Conservation (phyloP, 768 basidiomycete genomes). For the Termitomyces titanicus region DNA sequence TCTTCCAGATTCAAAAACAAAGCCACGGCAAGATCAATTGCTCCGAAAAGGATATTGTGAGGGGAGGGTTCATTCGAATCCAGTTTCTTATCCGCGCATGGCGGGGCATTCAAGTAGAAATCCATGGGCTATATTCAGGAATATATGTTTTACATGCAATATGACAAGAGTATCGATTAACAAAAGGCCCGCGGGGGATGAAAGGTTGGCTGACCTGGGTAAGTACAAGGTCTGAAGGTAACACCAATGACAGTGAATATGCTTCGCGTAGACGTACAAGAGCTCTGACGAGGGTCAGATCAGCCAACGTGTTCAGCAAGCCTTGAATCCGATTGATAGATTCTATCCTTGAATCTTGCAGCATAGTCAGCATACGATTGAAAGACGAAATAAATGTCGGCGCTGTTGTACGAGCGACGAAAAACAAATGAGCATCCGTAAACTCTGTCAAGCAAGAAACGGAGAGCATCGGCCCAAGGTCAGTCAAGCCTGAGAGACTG, state of each 20-base stretch:
- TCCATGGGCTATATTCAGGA: conserved; percentile 43
- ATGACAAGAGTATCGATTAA: conserved; percentile 18
- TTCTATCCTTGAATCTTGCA: conserved; percentile 4
- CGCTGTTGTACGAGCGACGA: conserved; percentile 32
- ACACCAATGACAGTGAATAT: conserved; percentile 22
- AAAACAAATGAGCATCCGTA: conserved; percentile 27
- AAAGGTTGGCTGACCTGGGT: conserved; percentile 38
- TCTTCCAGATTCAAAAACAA: conserved; percentile 34
- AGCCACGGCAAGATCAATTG: conserved; percentile 37
- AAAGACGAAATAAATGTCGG: conserved; percentile 28
- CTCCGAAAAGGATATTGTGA: conserved; percentile 36
- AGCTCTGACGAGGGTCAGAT: conserved; percentile 13
- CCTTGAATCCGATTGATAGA: conserved; percentile 7
- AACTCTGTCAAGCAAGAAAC: conserved; percentile 11
- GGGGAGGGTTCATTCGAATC: conserved; percentile 18
- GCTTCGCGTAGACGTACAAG: conserved; percentile 18
- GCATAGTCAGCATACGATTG: conserved; percentile 22
- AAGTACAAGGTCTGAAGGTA: conserved; percentile 33
- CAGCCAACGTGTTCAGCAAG: conserved; percentile 16
- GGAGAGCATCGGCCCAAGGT: conserved; percentile 33
- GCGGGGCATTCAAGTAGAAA: conserved; percentile 41
- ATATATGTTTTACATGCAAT: conserved; percentile 13
- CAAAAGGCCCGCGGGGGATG: conserved; percentile 14
- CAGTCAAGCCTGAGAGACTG: conserved; percentile 36
- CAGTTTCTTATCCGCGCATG: conserved; percentile 23